A percentile compares a stretch with the other conserved stretches of the same genome.
These are phyloP conservation scores for Brassica incana DNA, from an alignment of 345 rosid species.

Conservation along the genomic window DNA sequence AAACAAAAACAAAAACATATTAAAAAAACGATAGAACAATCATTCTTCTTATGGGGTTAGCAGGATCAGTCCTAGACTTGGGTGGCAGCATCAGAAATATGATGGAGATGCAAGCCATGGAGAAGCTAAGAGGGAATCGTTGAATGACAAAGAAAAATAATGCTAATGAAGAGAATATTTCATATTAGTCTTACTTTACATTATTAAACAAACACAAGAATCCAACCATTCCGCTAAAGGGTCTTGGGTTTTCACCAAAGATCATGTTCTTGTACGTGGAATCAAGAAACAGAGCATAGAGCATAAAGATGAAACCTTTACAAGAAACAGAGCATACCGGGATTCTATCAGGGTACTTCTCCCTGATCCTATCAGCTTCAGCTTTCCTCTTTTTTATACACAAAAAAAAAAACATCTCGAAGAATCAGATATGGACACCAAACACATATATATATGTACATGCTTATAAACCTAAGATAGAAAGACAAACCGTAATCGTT, in stretches of 20 bases:
- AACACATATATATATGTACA: background rate
- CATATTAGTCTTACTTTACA: constrained; percentile 25
- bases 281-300: background rate
- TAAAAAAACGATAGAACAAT: background rate
- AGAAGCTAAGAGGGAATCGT: too few relatives aligned
- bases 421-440: background rate
- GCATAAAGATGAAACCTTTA: constrained; percentile 29
- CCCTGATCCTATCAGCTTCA: constrained; percentile 74
- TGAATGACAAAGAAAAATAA: background rate
- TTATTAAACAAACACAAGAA: background rate
- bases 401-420: background rate
- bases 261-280: background rate
- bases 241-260: background rate
- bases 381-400: constrained; percentile 61
- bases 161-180: background rate
- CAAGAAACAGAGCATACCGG: constrained; percentile 48
- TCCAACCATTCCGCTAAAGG: background rate
- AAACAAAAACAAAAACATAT: constrained; percentile 25
- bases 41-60: background rate
- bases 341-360: constrained; percentile 70
- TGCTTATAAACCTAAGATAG: background rate
- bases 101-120: too few relatives aligned
- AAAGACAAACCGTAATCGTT: constrained; percentile 58
- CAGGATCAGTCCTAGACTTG: constrained; percentile 41
- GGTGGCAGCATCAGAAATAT: constrained; percentile 4